Conservation (phyloP, 2,329 filamentous ascomycete genomes). For the Dothideomycetidae sp. region DNA sequence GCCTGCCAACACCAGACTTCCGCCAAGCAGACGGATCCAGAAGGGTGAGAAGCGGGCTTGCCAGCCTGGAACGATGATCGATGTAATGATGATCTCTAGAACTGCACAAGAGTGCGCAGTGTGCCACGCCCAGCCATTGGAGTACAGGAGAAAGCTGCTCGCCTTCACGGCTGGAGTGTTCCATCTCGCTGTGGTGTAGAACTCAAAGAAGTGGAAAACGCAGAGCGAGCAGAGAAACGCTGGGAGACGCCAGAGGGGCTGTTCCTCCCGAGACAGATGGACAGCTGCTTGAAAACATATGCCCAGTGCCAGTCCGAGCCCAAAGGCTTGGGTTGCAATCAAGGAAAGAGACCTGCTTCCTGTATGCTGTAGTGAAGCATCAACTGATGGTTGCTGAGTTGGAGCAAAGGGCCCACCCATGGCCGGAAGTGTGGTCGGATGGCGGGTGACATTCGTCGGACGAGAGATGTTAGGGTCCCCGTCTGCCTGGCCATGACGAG, state of each 20-base stretch:
- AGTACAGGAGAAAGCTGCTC: slow-evolving; percentile 66
- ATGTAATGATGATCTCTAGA: slow-evolving; percentile 53
- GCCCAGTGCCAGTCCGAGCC: slow-evolving; percentile 27
- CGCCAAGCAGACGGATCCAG: slow-evolving; percentile 37
- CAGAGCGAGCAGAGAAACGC: slow-evolving; percentile 55
- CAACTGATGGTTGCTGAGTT: slow-evolving; percentile 11
- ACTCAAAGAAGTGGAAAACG: slow-evolving; percentile 91
- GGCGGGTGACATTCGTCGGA: slow-evolving; percentile 7
- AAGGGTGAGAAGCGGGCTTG: slow-evolving; percentile 31
- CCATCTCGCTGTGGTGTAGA: slow-evolving; percentile 72
- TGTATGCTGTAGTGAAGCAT: slow-evolving; percentile 26
- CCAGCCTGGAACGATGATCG: slow-evolving; percentile 38
- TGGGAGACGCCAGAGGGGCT: slow-evolving; percentile 39
- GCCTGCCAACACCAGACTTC: slow-evolving; percentile 51
- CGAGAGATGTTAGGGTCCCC: slow-evolving; percentile 12
- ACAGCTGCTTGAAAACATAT: slow-evolving; percentile 19
- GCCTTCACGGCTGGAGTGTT: slow-evolving; percentile 63
- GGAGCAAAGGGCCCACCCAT: no score
- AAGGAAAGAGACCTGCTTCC: slow-evolving; percentile 32
- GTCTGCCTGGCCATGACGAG: neutral
- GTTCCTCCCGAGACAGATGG: slow-evolving; percentile 12
- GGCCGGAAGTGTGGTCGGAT: no score
- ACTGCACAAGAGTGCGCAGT: slow-evolving; percentile 66
- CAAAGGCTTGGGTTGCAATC: slow-evolving; percentile 34
- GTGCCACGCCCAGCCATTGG: slow-evolving; percentile 74